Base-by-base conservation (phyloP, 768 basidiomycete species). In the Leucosporidium scottii region DNA sequence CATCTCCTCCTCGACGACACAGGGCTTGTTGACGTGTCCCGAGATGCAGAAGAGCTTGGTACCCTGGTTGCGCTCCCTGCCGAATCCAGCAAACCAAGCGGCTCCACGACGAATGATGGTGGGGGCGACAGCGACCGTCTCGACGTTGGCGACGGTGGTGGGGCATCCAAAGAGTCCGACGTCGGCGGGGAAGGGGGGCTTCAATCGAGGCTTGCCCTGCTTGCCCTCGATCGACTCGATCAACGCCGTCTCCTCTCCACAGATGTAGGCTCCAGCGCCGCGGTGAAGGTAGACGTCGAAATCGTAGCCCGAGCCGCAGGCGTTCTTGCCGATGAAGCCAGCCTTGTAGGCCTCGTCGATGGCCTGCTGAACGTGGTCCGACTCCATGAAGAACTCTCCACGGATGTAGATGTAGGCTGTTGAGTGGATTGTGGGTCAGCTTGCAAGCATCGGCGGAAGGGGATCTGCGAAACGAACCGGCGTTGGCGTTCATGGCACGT, bases 281-380 rank as follows among this genome's bases (percentile, higher is more conserved):
- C 94, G 90, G 79, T 99, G 94, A n/a, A 99, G 79, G 79, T 98
- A 97, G 53, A 98, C 91, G 76, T 98, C 94, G 79, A 99, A 99
- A n/a, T 83, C 78, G 81, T 93, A 97, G 5, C 94, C 92, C 0
- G 88, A 86, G 8, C 88, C 90, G 79, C 93, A 98, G 0, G 93
- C 88, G 77, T 96, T 83, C 78, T 89, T 88, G 65, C 94, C 94
- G 65, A 98, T 79, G 62, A 91, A 81, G 8, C 93, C 93, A 48
- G 86, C 86, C 60, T 86, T 85, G 81, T 99, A 97, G 4, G 94
- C 93, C 76, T 97, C 93, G 73, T 86, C 84, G 79, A 99, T 96
- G 62, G 94, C 94, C 78, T 93, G 90, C 78, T 93, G 90, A 50
- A 97, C 84, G 78, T 96, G 93, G 0, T 85, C 83, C 0, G 93